Conservation (phyloP, 148 eudicot genomes). For the Dianthus caryophyllus region DNA sequence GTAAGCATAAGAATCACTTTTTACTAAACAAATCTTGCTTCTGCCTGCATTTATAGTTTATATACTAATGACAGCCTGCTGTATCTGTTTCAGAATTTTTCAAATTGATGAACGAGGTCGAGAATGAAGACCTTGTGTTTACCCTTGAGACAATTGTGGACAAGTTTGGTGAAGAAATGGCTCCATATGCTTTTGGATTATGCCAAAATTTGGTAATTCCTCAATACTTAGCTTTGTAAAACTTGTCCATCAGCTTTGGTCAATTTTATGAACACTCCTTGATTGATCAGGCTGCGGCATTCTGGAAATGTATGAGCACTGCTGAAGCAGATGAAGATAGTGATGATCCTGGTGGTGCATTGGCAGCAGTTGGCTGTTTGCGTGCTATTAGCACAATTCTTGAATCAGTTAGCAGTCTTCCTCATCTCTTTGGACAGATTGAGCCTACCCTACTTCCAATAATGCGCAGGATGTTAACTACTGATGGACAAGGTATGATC, state of each 20-base stretch:
- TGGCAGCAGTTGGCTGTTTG: conserved; percentile 99
- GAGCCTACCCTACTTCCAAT: conserved; percentile 94
- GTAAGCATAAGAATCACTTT: conserved; percentile 28
- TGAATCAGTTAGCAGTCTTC: conserved; percentile 90
- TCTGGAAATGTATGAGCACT: conserved; percentile 91
- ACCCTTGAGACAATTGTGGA: conserved; percentile 99
- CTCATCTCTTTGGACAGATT: conserved; percentile 71
- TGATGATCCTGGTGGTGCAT: conserved; percentile 93
- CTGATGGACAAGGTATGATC: conserved; percentile 98
- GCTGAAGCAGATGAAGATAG: conserved; percentile 92
- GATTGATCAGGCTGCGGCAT: conserved; percentile 73
- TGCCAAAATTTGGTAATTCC: conserved; percentile 92
- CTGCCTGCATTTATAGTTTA: neutral
- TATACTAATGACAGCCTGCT: conserved; percentile 6
- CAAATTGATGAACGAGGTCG: conserved; percentile 98
- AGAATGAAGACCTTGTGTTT: conserved; percentile 98
- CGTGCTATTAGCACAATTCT: conserved; percentile 99
- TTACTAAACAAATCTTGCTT: neutral
- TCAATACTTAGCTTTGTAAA: conserved; percentile 4
- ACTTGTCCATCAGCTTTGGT: neutral
- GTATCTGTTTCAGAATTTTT: conserved; percentile 59
- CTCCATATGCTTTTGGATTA: conserved; percentile 95
- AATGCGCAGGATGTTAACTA: conserved; percentile 95
- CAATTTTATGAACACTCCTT: conserved; percentile 10
- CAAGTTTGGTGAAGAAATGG: conserved; percentile 99